Evolutionary conservation across 1,139 yeast species (phyloP).

Genomic region (Yamadazyma dushanensis): DNA sequence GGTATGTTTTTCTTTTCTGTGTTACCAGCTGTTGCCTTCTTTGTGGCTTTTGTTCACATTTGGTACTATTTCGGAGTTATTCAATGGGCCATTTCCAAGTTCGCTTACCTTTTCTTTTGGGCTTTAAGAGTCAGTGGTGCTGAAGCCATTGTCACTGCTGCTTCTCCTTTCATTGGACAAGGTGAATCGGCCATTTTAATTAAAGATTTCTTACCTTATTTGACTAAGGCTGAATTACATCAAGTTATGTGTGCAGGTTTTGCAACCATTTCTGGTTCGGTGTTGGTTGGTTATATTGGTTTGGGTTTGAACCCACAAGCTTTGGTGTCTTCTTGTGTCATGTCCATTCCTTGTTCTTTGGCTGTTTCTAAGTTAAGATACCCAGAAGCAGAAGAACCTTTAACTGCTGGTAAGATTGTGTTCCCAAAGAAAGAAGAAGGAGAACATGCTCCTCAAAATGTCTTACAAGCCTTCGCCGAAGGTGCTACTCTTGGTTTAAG

Average conservation of each 20-base stretch:
- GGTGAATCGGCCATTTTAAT: conserved; percentile 68
- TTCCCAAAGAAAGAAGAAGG: conserved; percentile 44
- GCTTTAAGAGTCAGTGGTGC: conserved; percentile 63
- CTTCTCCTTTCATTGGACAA: conserved; percentile 69
- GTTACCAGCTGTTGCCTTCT: conserved; percentile 63
- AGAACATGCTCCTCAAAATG: conserved; percentile 49
- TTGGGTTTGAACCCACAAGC: conserved; percentile 68
- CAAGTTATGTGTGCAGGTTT: conserved; percentile 69
- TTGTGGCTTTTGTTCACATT: conserved; percentile 63
- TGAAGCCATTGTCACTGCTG: conserved; percentile 68
- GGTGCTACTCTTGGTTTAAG: conserved; percentile 64
- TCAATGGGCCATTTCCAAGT: conserved; percentile 63
- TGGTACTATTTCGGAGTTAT: conserved; percentile 61
- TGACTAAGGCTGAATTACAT: conserved; percentile 64
- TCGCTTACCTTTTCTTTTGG: conserved; percentile 64
- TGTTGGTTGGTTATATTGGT: conserved; percentile 63
- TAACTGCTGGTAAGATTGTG: conserved; percentile 51
- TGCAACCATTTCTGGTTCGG: conserved; percentile 68
- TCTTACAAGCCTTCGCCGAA: conserved; percentile 62
- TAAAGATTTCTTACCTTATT: conserved; percentile 60
- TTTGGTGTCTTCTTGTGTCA: conserved; percentile 64
- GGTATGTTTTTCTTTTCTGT: conserved; percentile 60
- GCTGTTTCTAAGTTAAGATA: conserved; percentile 63
- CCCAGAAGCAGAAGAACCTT: conserved; percentile 61
- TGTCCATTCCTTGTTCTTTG: conserved; percentile 69